phyloP scores from a whole-genome alignment of 139 green algal genomes.

The Eudorina sp. region DNA sequence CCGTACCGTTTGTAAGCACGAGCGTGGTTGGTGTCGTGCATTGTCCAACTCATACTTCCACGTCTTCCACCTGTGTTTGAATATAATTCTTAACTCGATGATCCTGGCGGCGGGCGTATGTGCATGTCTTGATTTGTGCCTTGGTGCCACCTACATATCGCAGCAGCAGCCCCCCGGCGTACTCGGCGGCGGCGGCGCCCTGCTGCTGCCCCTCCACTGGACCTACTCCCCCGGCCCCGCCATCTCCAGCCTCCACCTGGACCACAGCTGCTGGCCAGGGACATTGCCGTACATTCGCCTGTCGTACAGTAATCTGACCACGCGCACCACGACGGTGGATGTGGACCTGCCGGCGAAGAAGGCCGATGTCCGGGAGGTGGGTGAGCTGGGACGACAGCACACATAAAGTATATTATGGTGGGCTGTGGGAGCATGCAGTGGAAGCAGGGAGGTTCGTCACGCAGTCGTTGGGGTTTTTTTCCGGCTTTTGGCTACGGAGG shows the following conservation, averaged over 20 bases:
- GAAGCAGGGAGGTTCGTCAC: background rate
- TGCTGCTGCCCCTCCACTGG: conserved; percentile 5
- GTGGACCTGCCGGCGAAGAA: background rate
- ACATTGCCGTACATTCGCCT: conserved; percentile 33
- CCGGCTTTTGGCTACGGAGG: too few species aligned
- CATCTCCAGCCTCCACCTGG: conserved; percentile 5
- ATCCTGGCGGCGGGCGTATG: too few species aligned
- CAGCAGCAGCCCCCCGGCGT: background rate
- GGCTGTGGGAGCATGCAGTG: background rate
- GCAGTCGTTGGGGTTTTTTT: too few species aligned
- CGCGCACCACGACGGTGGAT: conserved; percentile 19
- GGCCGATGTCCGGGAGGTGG: background rate
- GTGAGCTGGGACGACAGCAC: too few species aligned
- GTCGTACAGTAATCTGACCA: conserved; percentile 36
- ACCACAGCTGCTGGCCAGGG: conserved; percentile 16
- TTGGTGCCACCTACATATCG: too few species aligned
- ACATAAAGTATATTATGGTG: too few species aligned
- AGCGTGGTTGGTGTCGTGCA: too few species aligned
- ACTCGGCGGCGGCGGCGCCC: background rate
- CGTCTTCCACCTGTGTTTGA: too few species aligned
- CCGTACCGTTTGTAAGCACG: too few species aligned
- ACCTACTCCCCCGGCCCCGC: background rate
- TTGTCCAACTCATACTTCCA: too few species aligned
- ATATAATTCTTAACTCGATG: too few species aligned
- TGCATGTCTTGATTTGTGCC: too few species aligned